These are phyloP conservation scores for Rhynchospora breviuscula DNA, from an alignment of 176 grass and related monocot genomes.

Conservation along the genomic window DNA sequence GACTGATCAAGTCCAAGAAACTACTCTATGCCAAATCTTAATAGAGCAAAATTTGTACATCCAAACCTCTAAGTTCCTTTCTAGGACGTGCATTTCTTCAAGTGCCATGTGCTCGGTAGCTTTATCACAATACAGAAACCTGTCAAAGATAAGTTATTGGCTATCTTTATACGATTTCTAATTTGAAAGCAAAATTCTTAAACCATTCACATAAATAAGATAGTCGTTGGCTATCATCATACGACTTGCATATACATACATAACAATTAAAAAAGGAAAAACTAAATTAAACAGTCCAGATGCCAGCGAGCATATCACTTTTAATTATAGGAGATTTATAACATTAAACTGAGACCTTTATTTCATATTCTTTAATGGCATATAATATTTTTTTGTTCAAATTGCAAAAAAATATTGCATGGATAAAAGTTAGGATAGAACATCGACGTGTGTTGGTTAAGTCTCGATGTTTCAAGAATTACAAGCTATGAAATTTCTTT, in stretches of 20 bases:
- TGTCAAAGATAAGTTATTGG: background rate
- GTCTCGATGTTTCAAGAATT: background rate
- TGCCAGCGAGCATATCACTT: conserved; percentile 49
- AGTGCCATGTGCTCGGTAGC: conserved; percentile 23
- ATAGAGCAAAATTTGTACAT: conserved; percentile 27
- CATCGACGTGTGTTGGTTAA: background rate
- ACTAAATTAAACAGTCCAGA: conserved; percentile 53
- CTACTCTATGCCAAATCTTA: no score
- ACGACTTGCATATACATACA: no score
- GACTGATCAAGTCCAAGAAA: no score
- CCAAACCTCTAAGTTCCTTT: conserved; percentile 35
- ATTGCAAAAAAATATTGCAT: background rate
- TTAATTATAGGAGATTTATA: conserved; percentile 37
- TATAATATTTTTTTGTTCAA: background rate
- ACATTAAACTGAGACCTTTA: conserved; percentile 31
- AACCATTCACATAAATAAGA: no score
- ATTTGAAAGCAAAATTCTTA: no score
- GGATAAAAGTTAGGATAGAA: background rate
- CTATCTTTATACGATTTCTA: no score
- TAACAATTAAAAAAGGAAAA: no score
- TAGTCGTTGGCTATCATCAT: no score
- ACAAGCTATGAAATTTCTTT: no score
- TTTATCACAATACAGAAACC: conserved; percentile 32
- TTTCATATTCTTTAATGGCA: background rate
- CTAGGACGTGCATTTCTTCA: conserved; percentile 34